A percentile compares a stretch with the other conserved stretches of the same genome.
Evolutionary conservation across 2,329 filamentous ascomycete genomes (phyloP).

Genomic region (Venturiaceae sp.): DNA sequence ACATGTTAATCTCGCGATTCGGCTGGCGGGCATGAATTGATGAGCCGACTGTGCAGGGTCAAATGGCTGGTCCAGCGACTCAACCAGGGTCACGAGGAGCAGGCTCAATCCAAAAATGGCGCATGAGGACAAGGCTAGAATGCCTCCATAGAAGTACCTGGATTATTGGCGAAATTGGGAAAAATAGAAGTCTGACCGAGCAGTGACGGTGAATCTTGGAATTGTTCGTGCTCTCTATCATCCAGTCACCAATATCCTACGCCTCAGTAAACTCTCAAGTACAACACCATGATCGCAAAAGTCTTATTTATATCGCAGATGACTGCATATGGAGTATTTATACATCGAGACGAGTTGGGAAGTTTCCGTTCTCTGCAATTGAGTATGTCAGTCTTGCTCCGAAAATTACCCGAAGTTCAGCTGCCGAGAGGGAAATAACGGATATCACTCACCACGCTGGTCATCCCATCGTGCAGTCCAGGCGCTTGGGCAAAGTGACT

Average conservation of each 20-base stretch:
- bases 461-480: conserved; percentile 96
- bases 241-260: not conserved
- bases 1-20: too few species aligned
- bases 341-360: conserved; percentile 40
- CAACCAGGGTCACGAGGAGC: too few species aligned
- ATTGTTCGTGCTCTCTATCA: not conserved
- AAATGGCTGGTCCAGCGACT: too few species aligned
- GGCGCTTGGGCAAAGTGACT: conserved; percentile 89
- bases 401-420: not conserved
- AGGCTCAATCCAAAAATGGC: too few species aligned
- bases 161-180: too few species aligned
- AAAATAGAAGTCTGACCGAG: not conserved
- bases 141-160: too few species aligned
- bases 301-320: not conserved
- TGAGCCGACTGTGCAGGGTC: too few species aligned
- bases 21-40: too few species aligned
- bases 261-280: not conserved
- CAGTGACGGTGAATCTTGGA: not conserved
- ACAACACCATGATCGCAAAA: not conserved
- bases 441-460: conserved; percentile 67
- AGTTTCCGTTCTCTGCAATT: conserved; percentile 43
- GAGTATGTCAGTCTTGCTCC: not conserved
- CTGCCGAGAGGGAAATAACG: too few species aligned
- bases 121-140: too few species aligned
- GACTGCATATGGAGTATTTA: conserved; percentile 16